phyloP scores from a whole-genome alignment of 2,329 filamentous ascomycete species.

The Pseudonectria foliicola region DNA sequence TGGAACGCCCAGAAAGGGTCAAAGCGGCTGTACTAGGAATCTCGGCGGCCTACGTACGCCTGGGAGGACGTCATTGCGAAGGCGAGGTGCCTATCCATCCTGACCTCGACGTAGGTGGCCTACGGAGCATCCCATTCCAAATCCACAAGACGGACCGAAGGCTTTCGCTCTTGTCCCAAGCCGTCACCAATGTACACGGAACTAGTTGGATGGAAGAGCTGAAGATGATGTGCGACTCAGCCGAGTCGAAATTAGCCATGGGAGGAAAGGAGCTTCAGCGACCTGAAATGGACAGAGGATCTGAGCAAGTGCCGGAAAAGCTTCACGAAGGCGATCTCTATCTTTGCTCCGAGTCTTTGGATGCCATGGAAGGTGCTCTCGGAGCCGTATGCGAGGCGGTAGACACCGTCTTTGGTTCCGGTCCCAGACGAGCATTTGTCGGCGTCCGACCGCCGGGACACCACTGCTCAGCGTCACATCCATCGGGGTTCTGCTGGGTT shows the following conservation, averaged over 20 bases:
- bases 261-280: constrained; percentile 73
- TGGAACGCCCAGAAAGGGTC: constrained; percentile 88
- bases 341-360: constrained; percentile 75
- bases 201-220: constrained; percentile 90
- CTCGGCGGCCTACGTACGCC: constrained; percentile 80
- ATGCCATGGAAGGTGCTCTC: constrained; percentile 83
- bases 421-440: constrained; percentile 76
- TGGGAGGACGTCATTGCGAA: constrained; percentile 72
- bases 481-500: constrained; percentile 96
- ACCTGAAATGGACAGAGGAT: constrained; percentile 51
- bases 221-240: constrained; percentile 73
- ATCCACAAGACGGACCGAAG: constrained; percentile 74
- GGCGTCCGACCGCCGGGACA: constrained; percentile 90
- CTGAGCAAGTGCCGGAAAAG: constrained; percentile 41
- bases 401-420: constrained; percentile 66
- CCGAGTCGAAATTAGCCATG: constrained; percentile 68
- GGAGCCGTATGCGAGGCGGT: constrained; percentile 92
- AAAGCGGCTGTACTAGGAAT: constrained; percentile 77
- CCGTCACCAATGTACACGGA: constrained; percentile 87
- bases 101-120: constrained; percentile 43
- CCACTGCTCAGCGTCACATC: constrained; percentile 82
- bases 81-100: constrained; percentile 63
- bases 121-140: constrained; percentile 66
- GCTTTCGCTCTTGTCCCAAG: constrained; percentile 63
- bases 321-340: constrained; percentile 90